Percentiles rank a stretch among this genome's conserved stretches.
Conservation (phyloP, 139 green algal genomes). For the Volvox africanus region DNA sequence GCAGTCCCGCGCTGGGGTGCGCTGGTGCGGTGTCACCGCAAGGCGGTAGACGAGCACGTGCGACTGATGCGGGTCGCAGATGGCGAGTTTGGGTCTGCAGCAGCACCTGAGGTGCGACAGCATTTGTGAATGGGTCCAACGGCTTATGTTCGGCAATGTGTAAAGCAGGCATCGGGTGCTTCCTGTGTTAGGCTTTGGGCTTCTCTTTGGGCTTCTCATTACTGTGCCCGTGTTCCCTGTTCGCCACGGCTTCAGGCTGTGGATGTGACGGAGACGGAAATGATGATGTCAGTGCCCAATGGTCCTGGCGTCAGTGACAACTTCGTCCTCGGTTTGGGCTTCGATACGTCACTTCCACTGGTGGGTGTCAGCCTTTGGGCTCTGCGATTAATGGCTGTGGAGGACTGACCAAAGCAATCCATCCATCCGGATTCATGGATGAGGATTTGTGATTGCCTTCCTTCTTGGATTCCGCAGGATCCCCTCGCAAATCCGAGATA, state of each 20-base stretch:
- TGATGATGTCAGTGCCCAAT: slow-evolving; percentile 71
- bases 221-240: too few relatives aligned
- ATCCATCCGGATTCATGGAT: too few relatives aligned
- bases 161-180: too few relatives aligned
- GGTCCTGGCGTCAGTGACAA: slow-evolving; percentile 66
- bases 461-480: not conserved
- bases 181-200: too few relatives aligned
- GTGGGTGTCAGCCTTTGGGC: not conserved
- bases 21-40: slow-evolving; percentile 62
- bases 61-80: slow-evolving; percentile 40
- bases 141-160: too few relatives aligned
- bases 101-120: not conserved
- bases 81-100: not conserved
- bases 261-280: slow-evolving; percentile 63
- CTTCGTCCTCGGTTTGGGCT: slow-evolving; percentile 70
- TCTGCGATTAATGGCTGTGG: too few relatives aligned
- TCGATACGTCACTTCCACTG: slow-evolving; percentile 49
- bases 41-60: slow-evolving; percentile 70
- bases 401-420: too few relatives aligned
- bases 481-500: slow-evolving; percentile 56
- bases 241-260: slow-evolving; percentile 8
- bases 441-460: too few relatives aligned
- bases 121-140: too few relatives aligned
- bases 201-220: too few relatives aligned
- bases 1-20: slow-evolving; percentile 56